Conservation (phyloP, 192 early-diverging fungal genomes). For the Dissophora globulifera region DNA sequence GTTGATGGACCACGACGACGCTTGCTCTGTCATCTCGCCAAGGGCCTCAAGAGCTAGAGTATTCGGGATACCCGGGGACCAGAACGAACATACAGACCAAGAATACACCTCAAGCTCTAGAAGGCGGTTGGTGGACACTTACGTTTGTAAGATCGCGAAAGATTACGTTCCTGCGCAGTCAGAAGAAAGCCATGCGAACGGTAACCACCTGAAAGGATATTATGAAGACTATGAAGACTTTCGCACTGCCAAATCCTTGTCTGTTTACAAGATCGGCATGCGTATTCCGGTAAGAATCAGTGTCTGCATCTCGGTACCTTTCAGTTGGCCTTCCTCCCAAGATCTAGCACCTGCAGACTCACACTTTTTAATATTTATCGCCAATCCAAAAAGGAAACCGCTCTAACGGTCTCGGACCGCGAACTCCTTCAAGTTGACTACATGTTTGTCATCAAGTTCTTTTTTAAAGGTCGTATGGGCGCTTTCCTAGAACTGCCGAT, state of each 20-base stretch:
- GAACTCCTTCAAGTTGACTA: conserved; percentile 42
- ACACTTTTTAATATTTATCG: background rate
- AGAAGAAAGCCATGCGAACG: conserved; percentile 46
- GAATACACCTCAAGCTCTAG: background rate
- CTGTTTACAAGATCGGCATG: conserved; percentile 48
- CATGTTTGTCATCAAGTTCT: conserved; percentile 52
- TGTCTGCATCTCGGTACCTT: no score
- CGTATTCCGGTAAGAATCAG: conserved; percentile 37
- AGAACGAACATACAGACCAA: background rate
- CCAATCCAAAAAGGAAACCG: conserved; percentile 18
- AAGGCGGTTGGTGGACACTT: conserved; percentile 27
- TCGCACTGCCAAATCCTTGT: conserved; percentile 37
- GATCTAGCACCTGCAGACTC: background rate
- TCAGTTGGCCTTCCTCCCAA: background rate
- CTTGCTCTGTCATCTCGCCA: background rate
- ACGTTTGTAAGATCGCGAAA: conserved; percentile 46
- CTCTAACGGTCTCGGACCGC: conserved; percentile 37
- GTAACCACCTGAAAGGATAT: conserved; percentile 47
- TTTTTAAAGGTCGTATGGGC: conserved; percentile 45
- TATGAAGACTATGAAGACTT: conserved; percentile 49
- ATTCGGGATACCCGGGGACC: background rate
- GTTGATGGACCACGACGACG: conserved; percentile 5
- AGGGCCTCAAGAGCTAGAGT: background rate
- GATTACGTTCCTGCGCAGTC: conserved; percentile 46
- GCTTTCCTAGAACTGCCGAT: conserved; percentile 44